phyloP scores from a whole-genome alignment of 306 rosid species.

The Quercus agrifolia region DNA sequence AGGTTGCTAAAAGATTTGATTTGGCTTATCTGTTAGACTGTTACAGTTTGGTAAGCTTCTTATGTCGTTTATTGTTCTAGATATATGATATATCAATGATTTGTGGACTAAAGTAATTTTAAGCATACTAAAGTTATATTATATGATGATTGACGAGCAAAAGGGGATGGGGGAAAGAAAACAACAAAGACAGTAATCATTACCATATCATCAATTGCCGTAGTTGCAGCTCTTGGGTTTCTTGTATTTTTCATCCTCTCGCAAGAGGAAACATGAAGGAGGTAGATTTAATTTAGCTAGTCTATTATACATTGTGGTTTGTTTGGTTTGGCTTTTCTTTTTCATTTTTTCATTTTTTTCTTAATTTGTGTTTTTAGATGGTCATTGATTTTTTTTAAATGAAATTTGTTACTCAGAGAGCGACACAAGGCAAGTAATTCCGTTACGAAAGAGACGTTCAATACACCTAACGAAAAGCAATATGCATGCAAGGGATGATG shows the following conservation, averaged over 20 bases:
- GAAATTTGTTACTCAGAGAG: not conserved
- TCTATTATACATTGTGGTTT: no score
- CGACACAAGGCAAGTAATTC: not conserved
- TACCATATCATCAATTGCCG: conserved; percentile 4
- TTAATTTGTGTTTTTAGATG: no score
- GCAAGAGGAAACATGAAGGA: not conserved
- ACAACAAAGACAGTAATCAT: not conserved
- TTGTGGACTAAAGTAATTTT: no score
- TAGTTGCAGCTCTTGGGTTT: conserved; percentile 10
- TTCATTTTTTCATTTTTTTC: no score
- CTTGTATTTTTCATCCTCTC: not conserved
- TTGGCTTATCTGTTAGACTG: not conserved
- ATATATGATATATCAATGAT: no score
- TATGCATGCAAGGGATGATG: not conserved
- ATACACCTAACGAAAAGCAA: not conserved
- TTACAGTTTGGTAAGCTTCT: no score
- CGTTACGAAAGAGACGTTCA: not conserved
- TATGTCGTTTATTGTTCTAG: no score
- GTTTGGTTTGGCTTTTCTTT: no score
- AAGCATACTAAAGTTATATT: not conserved
- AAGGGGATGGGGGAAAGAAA: not conserved
- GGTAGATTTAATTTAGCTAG: no score
- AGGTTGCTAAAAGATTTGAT: no score
- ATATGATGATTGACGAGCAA: not conserved
- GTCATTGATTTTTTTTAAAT: not conserved